phyloP scores from a whole-genome alignment of 1,139 yeast genomes.

The Candida neerlandica region DNA sequence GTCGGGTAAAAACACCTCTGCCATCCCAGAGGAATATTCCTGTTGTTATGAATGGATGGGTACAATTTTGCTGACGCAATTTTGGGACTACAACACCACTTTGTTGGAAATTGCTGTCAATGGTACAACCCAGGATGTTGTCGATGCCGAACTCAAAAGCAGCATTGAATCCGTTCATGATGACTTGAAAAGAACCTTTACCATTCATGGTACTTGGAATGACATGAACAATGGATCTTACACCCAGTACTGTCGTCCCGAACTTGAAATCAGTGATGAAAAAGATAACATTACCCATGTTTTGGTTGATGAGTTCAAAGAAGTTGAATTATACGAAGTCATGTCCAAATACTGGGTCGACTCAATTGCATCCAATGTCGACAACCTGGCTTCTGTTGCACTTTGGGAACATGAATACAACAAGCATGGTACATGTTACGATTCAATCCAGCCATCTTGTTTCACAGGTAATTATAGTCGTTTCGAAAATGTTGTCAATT shows the following conservation, averaged over 20 bases:
- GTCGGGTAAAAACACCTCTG: constrained; percentile 32
- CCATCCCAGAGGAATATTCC: constrained; percentile 23
- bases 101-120: constrained; percentile 23
- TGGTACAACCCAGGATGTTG: constrained; percentile 20
- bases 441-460: constrained; percentile 40
- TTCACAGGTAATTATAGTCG: constrained; percentile 31
- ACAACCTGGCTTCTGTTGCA: constrained; percentile 25
- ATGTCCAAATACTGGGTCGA: constrained; percentile 43
- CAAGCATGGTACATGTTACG: constrained; percentile 51
- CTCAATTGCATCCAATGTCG: constrained; percentile 36
- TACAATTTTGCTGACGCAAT: constrained; percentile 40
- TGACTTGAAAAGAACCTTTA: constrained; percentile 27
- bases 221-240: constrained; percentile 42
- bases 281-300: constrained; percentile 33
- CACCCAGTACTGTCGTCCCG: constrained; percentile 34
- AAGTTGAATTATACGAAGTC: constrained; percentile 29
- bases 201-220: constrained; percentile 48
- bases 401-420: constrained; percentile 49
- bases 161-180: constrained; percentile 12
- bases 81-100: constrained; percentile 41
- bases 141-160: constrained; percentile 13
- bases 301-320: constrained; percentile 30
- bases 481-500: constrained; percentile 36
- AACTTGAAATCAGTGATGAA: constrained; percentile 29
- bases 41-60: constrained; percentile 42